Evolutionary conservation across 768 basidiomycete species (phyloP), one percentile per base, ranked within the genome.

Genomic region (Lanmaoa rubissima): DNA sequence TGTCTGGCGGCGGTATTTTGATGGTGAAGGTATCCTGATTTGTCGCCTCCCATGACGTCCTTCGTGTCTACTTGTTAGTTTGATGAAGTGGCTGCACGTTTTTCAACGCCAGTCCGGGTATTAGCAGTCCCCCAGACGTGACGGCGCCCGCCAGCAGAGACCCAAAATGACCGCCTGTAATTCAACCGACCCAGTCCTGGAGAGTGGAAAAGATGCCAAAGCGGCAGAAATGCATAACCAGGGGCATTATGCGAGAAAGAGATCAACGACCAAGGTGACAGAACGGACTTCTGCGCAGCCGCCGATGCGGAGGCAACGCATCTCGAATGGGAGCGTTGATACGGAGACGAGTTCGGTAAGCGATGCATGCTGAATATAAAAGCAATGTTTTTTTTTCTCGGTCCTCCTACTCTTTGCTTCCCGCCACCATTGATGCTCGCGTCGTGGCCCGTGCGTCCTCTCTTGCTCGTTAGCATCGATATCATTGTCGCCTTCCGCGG

Each of bases 281-380:
- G 51, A 57, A 24, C 50, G 55, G 53, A 42, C 17, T 17, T 41
- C 21, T 59, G 57, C n/a, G n/a, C n/a, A n/a, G n/a, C n/a, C n/a
- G n/a, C n/a, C 12, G 5, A 36, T 42, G 52, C 46, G 54, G 56
- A 42, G 53, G 49, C 62, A 50, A 50, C 26, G 10, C 10, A 34
- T 34, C 14, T 16, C 8, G 28, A 16, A 12, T 14, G 32, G 51
- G 31, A 38, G 31, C 6, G 24, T 8, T 28, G 36, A 28, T 38
- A 17, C 4, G 48, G 48, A 39, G 39, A 40, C 2, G 31, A 24
- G 16, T 19, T 24, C 35, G 13, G 8, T 53, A 53, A 63, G 54
- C 60, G 61, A 36, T 4, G 50, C 54, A 43, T 44, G 51, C 14
- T 16, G 53, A 21, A 41, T 54, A 57, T 54, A 50, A 58, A 54